Evolutionary conservation across 345 rosid genomes (phyloP), one percentile per base, ranked within the genome.

Genomic region (Salix dunnii): DNA sequence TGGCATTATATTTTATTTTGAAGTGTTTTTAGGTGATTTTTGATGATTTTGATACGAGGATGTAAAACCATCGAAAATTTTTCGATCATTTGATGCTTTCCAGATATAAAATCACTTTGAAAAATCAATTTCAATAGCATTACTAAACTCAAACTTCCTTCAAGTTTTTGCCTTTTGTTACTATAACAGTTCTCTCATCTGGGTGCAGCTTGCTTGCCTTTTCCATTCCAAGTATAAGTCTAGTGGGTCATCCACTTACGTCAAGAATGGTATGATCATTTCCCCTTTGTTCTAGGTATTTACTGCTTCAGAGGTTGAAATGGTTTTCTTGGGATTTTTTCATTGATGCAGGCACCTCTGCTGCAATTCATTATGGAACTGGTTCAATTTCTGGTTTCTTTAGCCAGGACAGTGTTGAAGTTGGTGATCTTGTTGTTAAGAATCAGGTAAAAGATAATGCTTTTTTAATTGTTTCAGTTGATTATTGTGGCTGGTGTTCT

Each of bases 341-440:
- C 58, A 30, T 70, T 64, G 23, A 58, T 64, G 49, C 73, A 81
- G 84, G 84, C 53, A 81, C 81, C 25, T 74, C 84, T 51, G 81
- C 81, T 77, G 65, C 81, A 25, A 77, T 81, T 51, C 71, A 62
- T 0, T 81, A 81, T 70, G 84, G 84, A 40, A 81, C 78, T 43
- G 84, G 84, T 70, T 81, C 84, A 55, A 69, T 81, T 49, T 49
- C 84, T 31, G 84, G 84, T 49, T 77, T 73, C 81, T 81, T 81
- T 70, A 81, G 81, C 73, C 74, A 74, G 63, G 84, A 81, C 78
- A 77, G 55, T 66, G 81, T 77, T 21, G 42, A 63, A 77, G 81
- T 81, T 58, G 84, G 84, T 42, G 81, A 77, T 74, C 72, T 81
- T 64, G 78, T 81, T 33, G 70, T 81, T 25, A 70, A 28, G 63